Evolutionary conservation across 192 early-diverging fungal species (phyloP), one percentile per base, ranked within the genome.

Genomic region (Coemansia sp.): DNA sequence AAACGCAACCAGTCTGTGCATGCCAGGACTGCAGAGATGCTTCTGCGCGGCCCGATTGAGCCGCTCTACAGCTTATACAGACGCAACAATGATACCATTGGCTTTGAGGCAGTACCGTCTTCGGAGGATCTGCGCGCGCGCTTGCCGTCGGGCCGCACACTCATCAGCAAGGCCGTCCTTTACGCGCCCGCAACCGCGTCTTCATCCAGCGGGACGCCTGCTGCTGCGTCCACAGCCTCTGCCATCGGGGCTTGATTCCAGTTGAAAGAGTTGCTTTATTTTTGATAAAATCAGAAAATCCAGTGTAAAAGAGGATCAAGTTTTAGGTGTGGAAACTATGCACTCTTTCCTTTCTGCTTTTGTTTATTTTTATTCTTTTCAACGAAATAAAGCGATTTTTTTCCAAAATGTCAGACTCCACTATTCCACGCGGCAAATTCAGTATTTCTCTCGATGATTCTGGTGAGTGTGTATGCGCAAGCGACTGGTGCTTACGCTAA

Each of bases 31-130:
- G 78, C 78, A 0, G 63, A 65, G 13, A 70, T 68, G 68, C 62
- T 81, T 52, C 68, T 81, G 3, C 47, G 30, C 45, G 72, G 72
- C 1, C 72, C 72, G 30, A 42, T 81, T 6, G 69, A 81, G 30
- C 72, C 71, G 2, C 59, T 81, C 7, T 74, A 75, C 59, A 81
- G 73, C 44, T 41, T 81, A 27, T 81, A 81, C 48, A 64, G 68
- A 13, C 73, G 79, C 50, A 81, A 81, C 57, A 81, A 81, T 61
- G 79, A 81, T 55, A 64, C 73, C 10, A 75, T 81, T 65, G 73
- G 79, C n/a, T 72, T 81, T 59, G 79, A 81, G 55, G 48, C 57
- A 0, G 68, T 81, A 13, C 79, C 79, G 13, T 68, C 72, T 20
- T 68, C 79, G 3, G 72, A 74, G 30, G 79, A 81, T 25, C 53